phyloP scores from a whole-genome alignment of 805 yeast species.

The Nakazawaea peltata region DNA sequence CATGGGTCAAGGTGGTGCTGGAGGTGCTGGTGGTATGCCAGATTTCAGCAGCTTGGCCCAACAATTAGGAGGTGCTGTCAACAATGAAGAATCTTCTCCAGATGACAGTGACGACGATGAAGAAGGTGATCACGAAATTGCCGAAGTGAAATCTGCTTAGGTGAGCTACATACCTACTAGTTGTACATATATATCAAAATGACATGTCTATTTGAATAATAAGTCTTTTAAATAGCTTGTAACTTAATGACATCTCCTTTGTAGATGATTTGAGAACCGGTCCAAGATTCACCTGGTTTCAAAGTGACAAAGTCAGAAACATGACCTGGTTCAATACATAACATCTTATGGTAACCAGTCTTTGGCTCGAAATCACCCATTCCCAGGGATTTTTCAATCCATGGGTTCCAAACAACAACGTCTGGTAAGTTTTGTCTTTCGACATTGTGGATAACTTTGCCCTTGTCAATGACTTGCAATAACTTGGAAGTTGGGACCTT shows the following conservation, averaged over 20 bases:
- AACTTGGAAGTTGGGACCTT: constrained; percentile 44
- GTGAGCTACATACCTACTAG: too few species aligned
- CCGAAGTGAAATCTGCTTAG: background rate
- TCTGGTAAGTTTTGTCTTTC: constrained; percentile 51
- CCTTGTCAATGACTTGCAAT: constrained; percentile 63
- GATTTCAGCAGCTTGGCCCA: constrained; percentile 27
- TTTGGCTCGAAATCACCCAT: constrained; percentile 90
- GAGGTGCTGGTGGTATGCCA: constrained; percentile 25
- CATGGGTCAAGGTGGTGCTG: constrained; percentile 36
- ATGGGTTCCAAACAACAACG: constrained; percentile 96
- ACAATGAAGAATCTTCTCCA: constrained; percentile 17
- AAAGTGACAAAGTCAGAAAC: constrained; percentile 63
- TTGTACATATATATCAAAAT: too few species aligned
- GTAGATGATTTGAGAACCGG: constrained; percentile 53
- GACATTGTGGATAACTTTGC: constrained; percentile 63
- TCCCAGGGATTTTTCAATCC: constrained; percentile 73
- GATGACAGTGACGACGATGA: constrained; percentile 14
- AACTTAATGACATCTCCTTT: constrained; percentile 54
- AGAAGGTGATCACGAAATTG: constrained; percentile 24
- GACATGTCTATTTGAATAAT: background rate
- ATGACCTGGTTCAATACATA: constrained; percentile 91
- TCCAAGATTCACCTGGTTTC: constrained; percentile 70
- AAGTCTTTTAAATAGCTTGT: constrained; percentile 34
- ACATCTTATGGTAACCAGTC: constrained; percentile 75
- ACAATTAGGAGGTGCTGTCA: constrained; percentile 3